A percentile compares a stretch with the other conserved stretches of the same genome.
Conservation (phyloP, 257 asterid genomes). For the Nicotiana knightiana region DNA sequence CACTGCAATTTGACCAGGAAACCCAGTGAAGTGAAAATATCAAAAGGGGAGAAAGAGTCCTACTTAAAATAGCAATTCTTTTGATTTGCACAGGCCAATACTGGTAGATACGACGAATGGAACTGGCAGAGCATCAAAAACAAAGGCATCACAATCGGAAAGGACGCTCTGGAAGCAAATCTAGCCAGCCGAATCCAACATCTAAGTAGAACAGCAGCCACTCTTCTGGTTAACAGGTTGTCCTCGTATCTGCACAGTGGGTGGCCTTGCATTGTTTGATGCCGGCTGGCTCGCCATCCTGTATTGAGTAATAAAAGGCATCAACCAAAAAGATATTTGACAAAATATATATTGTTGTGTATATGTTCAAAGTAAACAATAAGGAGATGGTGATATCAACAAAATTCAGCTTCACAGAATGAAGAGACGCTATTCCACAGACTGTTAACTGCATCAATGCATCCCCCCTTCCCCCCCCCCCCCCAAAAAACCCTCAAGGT, state of each 20-base stretch:
- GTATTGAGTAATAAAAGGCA: constrained; percentile 4
- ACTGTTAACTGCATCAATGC: too few relatives aligned
- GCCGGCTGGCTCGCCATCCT: constrained; percentile 80
- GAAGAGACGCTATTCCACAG: too few relatives aligned
- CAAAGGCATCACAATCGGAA: neutral
- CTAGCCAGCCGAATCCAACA: neutral
- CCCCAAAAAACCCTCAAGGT: too few relatives aligned
- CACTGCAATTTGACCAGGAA: constrained; percentile 2
- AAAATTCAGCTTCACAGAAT: too few relatives aligned
- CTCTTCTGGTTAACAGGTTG: constrained; percentile 68
- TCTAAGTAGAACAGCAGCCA: constrained; percentile 61
- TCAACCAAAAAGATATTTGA: neutral
- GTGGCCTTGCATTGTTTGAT: constrained; percentile 49
- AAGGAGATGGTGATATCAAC: neutral
- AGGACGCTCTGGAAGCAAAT: neutral
- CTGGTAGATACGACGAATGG: constrained; percentile 28
- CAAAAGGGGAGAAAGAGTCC: constrained; percentile 17
- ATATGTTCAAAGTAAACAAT: neutral
- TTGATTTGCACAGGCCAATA: constrained; percentile 32
- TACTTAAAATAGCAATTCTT: constrained; percentile 5
- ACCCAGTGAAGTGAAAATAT: neutral
- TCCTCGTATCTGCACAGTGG: constrained; percentile 70
- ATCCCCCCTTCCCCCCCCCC: too few relatives aligned
- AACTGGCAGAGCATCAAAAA: constrained; percentile 14
- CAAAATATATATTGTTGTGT: neutral